Conservation (phyloP, 306 rosid species). For the Pueraria montana region DNA sequence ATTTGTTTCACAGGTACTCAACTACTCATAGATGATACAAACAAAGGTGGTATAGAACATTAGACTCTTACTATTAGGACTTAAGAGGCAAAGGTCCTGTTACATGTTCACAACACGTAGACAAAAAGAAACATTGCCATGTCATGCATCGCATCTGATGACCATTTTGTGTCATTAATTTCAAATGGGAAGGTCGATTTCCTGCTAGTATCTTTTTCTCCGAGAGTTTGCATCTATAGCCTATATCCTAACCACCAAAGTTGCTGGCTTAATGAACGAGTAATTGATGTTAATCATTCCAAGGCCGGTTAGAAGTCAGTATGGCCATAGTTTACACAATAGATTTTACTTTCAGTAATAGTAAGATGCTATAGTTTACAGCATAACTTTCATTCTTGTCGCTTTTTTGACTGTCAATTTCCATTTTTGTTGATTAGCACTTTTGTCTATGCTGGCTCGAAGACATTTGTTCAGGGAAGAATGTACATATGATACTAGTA, state of each 20-base stretch:
- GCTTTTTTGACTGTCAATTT: slow-evolving; percentile 48
- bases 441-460: slow-evolving; percentile 78
- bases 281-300: slow-evolving; percentile 11
- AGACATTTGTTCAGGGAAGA: slow-evolving; percentile 68
- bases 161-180: neutral
- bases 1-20: neutral
- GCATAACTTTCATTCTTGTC: slow-evolving; percentile 20
- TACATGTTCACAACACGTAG: slow-evolving; percentile 4
- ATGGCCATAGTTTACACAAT: slow-evolving; percentile 35
- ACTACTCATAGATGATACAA: slow-evolving; percentile 15
- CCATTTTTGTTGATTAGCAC: slow-evolving; percentile 61
- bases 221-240: neutral
- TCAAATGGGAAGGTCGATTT: slow-evolving; percentile 22
- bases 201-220: slow-evolving; percentile 33
- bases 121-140: slow-evolving; percentile 1
- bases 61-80: neutral
- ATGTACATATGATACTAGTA: slow-evolving; percentile 55
- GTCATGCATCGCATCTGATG: slow-evolving; percentile 25
- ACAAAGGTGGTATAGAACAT: slow-evolving; percentile 20
- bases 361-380: slow-evolving; percentile 3
- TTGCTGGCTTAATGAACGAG: slow-evolving; percentile 19
- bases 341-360: slow-evolving; percentile 12
- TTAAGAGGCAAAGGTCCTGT: slow-evolving; percentile 15
- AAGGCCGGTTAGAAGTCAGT: slow-evolving; percentile 18
- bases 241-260: slow-evolving; percentile 3